phyloP scores from a whole-genome alignment of 371 early-diverging fungal genomes.

The Conidiobolus incongruus region DNA sequence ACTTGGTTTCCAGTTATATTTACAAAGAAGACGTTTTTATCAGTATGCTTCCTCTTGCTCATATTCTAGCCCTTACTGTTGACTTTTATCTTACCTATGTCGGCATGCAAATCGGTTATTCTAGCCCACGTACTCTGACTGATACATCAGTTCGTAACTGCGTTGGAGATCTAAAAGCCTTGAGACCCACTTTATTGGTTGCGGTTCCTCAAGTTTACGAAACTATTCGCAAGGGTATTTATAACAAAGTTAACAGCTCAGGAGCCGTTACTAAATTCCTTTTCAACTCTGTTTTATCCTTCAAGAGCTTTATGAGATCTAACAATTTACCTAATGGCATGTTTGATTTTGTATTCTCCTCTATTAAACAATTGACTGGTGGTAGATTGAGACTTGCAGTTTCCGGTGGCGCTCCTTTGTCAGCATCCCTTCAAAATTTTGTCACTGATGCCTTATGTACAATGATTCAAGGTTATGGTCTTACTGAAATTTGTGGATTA shows the following conservation, averaged over 20 bases:
- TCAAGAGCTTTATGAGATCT: slow-evolving; percentile 35
- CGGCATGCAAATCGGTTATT: slow-evolving; percentile 79
- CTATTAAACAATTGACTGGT: slow-evolving; percentile 77
- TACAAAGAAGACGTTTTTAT: slow-evolving; percentile 37
- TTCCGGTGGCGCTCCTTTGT: slow-evolving; percentile 89
- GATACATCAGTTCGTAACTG: slow-evolving; percentile 81
- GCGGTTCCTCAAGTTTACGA: slow-evolving; percentile 90
- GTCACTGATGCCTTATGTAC: slow-evolving; percentile 62
- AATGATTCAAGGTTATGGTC: slow-evolving; percentile 84
- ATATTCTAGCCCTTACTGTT: slow-evolving; percentile 72
- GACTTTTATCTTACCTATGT: slow-evolving; percentile 45
- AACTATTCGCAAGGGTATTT: slow-evolving; percentile 70
- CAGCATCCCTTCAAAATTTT: slow-evolving; percentile 63
- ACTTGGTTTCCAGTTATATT: slow-evolving; percentile 18
- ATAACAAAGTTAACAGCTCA: slow-evolving; percentile 36
- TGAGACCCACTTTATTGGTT: slow-evolving; percentile 77
- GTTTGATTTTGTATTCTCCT: slow-evolving; percentile 70
- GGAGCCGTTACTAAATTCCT: slow-evolving; percentile 38
- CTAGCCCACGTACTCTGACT: slow-evolving; percentile 60
- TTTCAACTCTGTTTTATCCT: slow-evolving; percentile 45
- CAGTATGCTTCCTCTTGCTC: slow-evolving; percentile 88
- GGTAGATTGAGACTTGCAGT: slow-evolving; percentile 74
- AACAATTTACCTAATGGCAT: slow-evolving; percentile 35
- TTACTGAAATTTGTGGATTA: slow-evolving; percentile 38
- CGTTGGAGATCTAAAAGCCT: slow-evolving; percentile 80